phyloP scores from a whole-genome alignment of 208 protist species.

The Wallacemonas collosoma region DNA sequence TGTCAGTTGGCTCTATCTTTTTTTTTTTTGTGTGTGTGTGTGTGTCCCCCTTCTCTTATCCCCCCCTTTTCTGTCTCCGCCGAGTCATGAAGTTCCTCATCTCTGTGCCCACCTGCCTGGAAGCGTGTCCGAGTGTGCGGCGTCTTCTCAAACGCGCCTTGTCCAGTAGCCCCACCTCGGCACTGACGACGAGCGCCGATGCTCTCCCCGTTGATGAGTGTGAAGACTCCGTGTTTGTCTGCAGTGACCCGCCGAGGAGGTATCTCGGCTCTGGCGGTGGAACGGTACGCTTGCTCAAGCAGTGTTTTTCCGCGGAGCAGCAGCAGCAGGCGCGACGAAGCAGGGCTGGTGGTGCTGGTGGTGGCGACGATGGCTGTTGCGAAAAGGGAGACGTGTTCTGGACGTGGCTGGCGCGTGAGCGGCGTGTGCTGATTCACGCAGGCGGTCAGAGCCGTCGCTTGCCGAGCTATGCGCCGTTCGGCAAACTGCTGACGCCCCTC shows the following conservation, averaged over 20 bases:
- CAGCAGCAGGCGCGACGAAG: neutral
- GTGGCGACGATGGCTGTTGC: neutral
- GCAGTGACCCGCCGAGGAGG: constrained; percentile 32
- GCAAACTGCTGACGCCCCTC: constrained; percentile 52
- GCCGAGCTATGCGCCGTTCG: constrained; percentile 41
- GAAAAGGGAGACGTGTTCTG: constrained; percentile 10
- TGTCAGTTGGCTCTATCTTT: neutral
- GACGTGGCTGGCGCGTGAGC: constrained; percentile 27
- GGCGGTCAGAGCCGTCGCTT: constrained; percentile 58
- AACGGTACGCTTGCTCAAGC: constrained; percentile 44
- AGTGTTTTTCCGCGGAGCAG: constrained; percentile 25
- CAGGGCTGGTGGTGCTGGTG: no score
- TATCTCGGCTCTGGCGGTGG: constrained; percentile 47
- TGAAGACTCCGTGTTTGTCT: constrained; percentile 24
- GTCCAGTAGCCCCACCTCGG: neutral
- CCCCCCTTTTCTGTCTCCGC: neutral
- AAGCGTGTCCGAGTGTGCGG: neutral
- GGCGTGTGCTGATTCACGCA: constrained; percentile 47
- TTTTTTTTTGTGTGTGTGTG: constrained; percentile 6
- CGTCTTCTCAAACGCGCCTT: neutral
- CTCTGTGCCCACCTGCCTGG: constrained; percentile 12
- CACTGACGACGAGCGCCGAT: neutral
- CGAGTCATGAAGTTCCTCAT: constrained; percentile 17
- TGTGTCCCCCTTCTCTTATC: neutral
- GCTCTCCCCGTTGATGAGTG: neutral